These are phyloP conservation scores for Arthrobotrys megalospora DNA, from an alignment of 2,329 filamentous ascomycete genomes.

Conservation along the genomic window DNA sequence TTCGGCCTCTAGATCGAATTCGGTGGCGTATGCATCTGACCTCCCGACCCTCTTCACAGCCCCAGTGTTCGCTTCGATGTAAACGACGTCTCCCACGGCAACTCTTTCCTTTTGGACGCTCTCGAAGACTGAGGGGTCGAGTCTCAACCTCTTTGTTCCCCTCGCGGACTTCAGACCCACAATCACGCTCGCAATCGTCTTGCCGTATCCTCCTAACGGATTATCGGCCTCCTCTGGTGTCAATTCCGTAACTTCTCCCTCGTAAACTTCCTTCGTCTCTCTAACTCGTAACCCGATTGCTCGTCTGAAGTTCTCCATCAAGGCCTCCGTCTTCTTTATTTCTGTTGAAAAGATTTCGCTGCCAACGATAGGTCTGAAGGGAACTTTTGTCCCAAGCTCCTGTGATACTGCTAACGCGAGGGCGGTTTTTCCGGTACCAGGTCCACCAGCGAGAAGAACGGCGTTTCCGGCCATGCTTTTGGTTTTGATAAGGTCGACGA, in stretches of 20 bases:
- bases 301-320: slow-evolving; percentile 99
- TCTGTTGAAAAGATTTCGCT: slow-evolving; percentile 98
- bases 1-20: slow-evolving; percentile 98
- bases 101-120: slow-evolving; percentile 99
- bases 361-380: slow-evolving; percentile 97
- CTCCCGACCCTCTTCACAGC: slow-evolving; percentile 97
- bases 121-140: slow-evolving; percentile 99
- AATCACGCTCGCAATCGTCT: slow-evolving; percentile 95
- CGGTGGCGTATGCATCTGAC: slow-evolving; percentile 96
- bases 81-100: slow-evolving; percentile 95
- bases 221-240: slow-evolving; percentile 99
- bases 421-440: slow-evolving; percentile 96
- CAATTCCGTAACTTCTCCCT: slow-evolving; percentile 97
- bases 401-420: slow-evolving; percentile 95
- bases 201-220: slow-evolving; percentile 93
- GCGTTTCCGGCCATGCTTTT: slow-evolving; percentile 98
- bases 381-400: slow-evolving; percentile 97
- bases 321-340: slow-evolving; percentile 98
- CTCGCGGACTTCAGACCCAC: slow-evolving; percentile 95
- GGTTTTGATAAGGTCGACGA: slow-evolving; percentile 93
- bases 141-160: slow-evolving; percentile 95
- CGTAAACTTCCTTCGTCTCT: slow-evolving; percentile 99
- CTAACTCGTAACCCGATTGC: slow-evolving; percentile 94
- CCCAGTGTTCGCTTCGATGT: slow-evolving; percentile 98
- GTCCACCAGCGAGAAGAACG: slow-evolving; percentile 91